A percentile compares a stretch with the other conserved stretches of the same genome.
Conservation (phyloP, 768 basidiomycete genomes). For the Tulasnella sp. region DNA sequence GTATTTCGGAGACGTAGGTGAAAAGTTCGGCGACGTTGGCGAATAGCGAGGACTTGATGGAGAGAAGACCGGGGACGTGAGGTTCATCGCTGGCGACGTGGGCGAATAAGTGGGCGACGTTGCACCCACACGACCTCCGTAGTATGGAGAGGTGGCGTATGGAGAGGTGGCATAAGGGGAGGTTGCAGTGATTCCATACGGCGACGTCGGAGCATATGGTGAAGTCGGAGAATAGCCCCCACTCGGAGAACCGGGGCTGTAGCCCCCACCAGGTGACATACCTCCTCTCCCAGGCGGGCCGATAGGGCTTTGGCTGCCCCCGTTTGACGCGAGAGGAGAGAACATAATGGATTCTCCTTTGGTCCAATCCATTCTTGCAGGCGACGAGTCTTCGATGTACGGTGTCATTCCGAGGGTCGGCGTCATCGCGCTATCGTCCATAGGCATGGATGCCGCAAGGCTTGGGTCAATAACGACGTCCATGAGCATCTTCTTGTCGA, state of each 20-base stretch:
- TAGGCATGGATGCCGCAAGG: constrained; percentile 74
- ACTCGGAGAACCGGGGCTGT: constrained; percentile 82
- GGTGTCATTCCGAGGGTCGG: constrained; percentile 91
- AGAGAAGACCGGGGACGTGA: constrained; percentile 38
- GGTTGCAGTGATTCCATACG: constrained; percentile 49
- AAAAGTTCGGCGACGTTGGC: constrained; percentile 79
- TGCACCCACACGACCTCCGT: constrained; percentile 52
- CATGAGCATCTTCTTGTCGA: constrained; percentile 98
- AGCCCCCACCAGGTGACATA: constrained; percentile 80
- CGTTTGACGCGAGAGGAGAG: constrained; percentile 85
- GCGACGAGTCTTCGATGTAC: constrained; percentile 87
- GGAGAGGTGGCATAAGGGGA: constrained; percentile 61
- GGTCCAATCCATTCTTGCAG: constrained; percentile 63
- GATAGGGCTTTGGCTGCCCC: constrained; percentile 77
- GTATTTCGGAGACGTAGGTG: constrained; percentile 78
- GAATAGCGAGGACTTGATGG: constrained; percentile 58
- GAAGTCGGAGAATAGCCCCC: constrained; percentile 87
- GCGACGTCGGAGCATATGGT: constrained; percentile 76
- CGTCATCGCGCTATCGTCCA: constrained; percentile 83
- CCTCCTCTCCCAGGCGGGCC: constrained; percentile 64
- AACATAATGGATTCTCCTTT: constrained; percentile 86
- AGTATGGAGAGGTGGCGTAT: constrained; percentile 81
- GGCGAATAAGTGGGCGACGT: constrained; percentile 41
- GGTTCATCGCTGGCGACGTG: constrained; percentile 40
- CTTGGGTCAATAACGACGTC: constrained; percentile 97